Conservation (phyloP, 2,329 filamentous ascomycete genomes). For the Ophioceras dolichostomum region DNA sequence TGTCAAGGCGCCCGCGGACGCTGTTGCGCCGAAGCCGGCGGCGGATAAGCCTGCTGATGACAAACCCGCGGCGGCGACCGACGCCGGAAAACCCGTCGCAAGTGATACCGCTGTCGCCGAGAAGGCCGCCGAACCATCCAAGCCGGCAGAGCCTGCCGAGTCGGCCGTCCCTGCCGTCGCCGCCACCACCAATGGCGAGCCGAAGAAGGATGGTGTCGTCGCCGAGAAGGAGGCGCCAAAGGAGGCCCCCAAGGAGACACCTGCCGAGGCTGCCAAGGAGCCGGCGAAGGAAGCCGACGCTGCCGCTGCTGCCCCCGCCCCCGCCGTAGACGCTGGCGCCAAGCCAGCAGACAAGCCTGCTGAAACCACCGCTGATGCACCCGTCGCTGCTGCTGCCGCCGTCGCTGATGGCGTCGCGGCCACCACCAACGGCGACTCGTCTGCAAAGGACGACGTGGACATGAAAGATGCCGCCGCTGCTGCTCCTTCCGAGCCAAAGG, state of each 20-base stretch:
- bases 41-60: no score
- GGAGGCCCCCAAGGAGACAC: background rate
- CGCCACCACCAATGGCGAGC: background rate
- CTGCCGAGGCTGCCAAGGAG: background rate
- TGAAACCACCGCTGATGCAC: background rate
- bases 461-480: slow-evolving; percentile 2
- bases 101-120: no score
- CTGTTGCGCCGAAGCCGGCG: background rate
- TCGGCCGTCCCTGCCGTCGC: background rate
- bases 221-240: background rate
- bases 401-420: background rate
- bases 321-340: background rate
- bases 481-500: slow-evolving; percentile 1
- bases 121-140: no score
- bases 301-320: background rate
- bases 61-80: no score
- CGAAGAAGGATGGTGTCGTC: background rate
- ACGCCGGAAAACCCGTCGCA: no score
- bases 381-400: background rate
- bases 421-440: background rate
- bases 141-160: no score
- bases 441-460: background rate
- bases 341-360: background rate
- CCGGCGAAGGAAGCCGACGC: background rate
- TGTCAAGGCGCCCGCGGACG: background rate